These are phyloP conservation scores for Vigna angularis DNA, from an alignment of 306 rosid species.

Conservation along the genomic window DNA sequence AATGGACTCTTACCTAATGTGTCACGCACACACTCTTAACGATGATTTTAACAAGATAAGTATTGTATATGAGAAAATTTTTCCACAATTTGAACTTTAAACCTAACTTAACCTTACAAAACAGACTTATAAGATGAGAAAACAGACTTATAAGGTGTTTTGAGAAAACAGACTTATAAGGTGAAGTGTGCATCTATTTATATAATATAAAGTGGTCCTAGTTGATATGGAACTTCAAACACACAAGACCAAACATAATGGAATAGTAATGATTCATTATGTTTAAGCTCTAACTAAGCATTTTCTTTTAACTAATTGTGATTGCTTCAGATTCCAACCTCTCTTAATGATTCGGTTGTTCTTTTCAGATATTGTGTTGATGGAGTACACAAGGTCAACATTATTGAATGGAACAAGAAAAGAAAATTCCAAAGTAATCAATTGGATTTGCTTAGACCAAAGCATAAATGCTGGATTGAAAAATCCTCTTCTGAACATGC, in stretches of 20 bases:
- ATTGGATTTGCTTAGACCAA: slow-evolving; percentile 59
- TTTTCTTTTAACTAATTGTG: not conserved
- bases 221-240: too few species aligned
- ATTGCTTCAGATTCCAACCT: not conserved
- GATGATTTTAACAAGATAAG: not conserved
- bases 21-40: not conserved
- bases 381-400: slow-evolving; percentile 18
- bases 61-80: too few species aligned
- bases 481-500: slow-evolving; percentile 39
- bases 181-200: too few species aligned
- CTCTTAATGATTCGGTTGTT: slow-evolving; percentile 8
- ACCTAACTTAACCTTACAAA: too few species aligned
- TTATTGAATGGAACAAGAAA: slow-evolving; percentile 56
- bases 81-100: too few species aligned
- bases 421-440: slow-evolving; percentile 64
- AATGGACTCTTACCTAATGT: not conserved
- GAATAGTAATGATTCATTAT: not conserved
- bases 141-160: too few species aligned
- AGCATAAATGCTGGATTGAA: slow-evolving; percentile 60
- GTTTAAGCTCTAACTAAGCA: not conserved
- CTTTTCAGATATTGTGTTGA: slow-evolving; percentile 47
- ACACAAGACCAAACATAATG: not conserved
- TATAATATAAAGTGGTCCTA: too few species aligned
- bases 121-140: too few species aligned
- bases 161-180: too few species aligned